phyloP scores from a whole-genome alignment of 2,329 filamentous ascomycete species.

The Epicoccum nigrum region DNA sequence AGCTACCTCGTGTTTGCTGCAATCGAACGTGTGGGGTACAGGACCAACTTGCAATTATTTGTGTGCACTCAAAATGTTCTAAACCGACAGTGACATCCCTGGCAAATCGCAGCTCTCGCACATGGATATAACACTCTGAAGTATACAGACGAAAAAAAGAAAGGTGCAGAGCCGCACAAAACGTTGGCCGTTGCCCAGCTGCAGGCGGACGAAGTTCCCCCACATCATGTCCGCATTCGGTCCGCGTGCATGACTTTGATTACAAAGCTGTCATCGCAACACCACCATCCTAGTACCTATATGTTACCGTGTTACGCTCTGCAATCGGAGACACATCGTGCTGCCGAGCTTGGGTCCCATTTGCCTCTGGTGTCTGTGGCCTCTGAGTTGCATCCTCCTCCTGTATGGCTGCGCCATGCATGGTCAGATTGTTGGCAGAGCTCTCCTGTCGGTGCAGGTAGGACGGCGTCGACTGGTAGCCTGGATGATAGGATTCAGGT shows the following conservation, averaged over 20 bases:
- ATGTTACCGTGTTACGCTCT: slow-evolving; percentile 46
- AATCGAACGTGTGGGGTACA: slow-evolving; percentile 11
- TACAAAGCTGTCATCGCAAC: slow-evolving; percentile 4
- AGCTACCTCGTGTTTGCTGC: no score
- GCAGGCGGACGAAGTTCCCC: slow-evolving; percentile 1
- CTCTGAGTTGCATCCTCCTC: slow-evolving; percentile 37
- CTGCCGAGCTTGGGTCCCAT: slow-evolving; percentile 18
- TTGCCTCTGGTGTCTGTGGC: slow-evolving; percentile 35
- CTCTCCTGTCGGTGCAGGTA: slow-evolving; percentile 54
- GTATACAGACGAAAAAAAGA: neutral
- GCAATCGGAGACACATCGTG: slow-evolving; percentile 46
- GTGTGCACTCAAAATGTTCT: no score
- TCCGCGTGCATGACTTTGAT: slow-evolving; percentile 11
- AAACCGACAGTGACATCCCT: slow-evolving; percentile 1
- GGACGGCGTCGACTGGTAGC: slow-evolving; percentile 49
- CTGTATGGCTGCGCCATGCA: slow-evolving; percentile 51
- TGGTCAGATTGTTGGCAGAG: slow-evolving; percentile 52
- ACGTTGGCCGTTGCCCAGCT: neutral
- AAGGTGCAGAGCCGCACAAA: neutral
- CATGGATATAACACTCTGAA: neutral
- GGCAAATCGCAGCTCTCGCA: neutral
- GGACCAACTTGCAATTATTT: no score
- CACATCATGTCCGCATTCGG: slow-evolving; percentile 12
- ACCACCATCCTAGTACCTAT: slow-evolving; percentile 40
- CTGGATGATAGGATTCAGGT: slow-evolving; percentile 39